A percentile compares a stretch with the other conserved stretches of the same genome.
Conservation (phyloP, 2,329 filamentous ascomycete genomes). For the Dactylellina parvicollis region DNA sequence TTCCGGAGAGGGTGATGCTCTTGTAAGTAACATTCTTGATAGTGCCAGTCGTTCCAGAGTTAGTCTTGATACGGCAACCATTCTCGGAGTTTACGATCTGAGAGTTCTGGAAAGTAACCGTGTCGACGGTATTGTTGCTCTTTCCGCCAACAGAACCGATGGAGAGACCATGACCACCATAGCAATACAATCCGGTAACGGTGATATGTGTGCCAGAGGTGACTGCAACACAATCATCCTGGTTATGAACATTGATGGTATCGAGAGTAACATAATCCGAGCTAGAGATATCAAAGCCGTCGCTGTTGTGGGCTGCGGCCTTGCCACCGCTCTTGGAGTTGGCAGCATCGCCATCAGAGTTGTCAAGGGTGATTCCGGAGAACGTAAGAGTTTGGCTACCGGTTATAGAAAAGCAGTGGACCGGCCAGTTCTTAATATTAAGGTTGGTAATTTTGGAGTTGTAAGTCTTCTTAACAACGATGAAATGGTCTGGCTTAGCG, state of each 20-base stretch:
- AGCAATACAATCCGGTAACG: constrained; percentile 64
- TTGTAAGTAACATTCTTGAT: constrained; percentile 64
- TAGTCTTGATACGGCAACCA: constrained; percentile 67
- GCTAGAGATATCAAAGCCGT: constrained; percentile 69
- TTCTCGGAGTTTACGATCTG: constrained; percentile 67
- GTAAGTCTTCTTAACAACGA: constrained; percentile 63
- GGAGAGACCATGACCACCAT: constrained; percentile 64
- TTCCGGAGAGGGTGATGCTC: constrained; percentile 61
- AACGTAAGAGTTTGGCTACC: constrained; percentile 60
- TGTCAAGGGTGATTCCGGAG: constrained; percentile 62
- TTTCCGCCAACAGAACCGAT: constrained; percentile 65
- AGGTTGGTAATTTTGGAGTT: constrained; percentile 61
- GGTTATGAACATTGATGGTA: constrained; percentile 68
- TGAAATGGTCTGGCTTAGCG: constrained; percentile 64
- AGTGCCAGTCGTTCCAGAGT: constrained; percentile 63
- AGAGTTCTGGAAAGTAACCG: constrained; percentile 66
- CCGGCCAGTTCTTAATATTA: constrained; percentile 63
- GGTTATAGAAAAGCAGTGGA: constrained; percentile 63
- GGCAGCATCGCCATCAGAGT: constrained; percentile 55
- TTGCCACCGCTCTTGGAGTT: constrained; percentile 38
- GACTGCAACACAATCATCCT: constrained; percentile 71
- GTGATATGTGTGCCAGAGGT: constrained; percentile 67
- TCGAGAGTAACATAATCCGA: constrained; percentile 66
- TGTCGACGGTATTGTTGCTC: constrained; percentile 66
- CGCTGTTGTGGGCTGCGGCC: constrained; percentile 65